These are phyloP conservation scores for Solanum megistacrolobum DNA, from an alignment of 257 asterid species.

Conservation along the genomic window DNA sequence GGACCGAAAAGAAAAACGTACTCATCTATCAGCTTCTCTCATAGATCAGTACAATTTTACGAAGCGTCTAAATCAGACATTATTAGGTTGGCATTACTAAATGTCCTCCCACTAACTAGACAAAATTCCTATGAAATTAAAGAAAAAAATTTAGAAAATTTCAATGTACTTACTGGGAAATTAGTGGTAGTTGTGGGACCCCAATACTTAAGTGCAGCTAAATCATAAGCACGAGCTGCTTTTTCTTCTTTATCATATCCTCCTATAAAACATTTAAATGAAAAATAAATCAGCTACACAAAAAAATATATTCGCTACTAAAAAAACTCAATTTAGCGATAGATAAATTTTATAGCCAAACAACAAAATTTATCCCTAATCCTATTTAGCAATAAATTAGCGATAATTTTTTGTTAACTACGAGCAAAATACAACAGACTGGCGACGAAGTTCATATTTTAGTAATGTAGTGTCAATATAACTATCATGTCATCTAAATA, in stretches of 20 bases:
- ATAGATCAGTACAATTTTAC: too few relatives aligned
- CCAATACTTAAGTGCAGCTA: conserved; percentile 92
- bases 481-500: too few relatives aligned
- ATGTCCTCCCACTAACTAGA: not conserved
- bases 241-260: conserved; percentile 96
- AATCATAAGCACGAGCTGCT: conserved; percentile 88
- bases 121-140: not conserved
- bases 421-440: not conserved
- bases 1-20: not conserved
- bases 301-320: not conserved
- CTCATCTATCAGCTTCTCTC: not conserved
- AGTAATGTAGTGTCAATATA: too few relatives aligned
- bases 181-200: conserved; percentile 87
- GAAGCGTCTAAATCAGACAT: too few relatives aligned
- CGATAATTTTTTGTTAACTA: too few relatives aligned
- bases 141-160: not conserved
- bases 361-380: too few relatives aligned
- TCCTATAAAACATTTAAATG: conserved; percentile 17
- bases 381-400: rapidly evolving
- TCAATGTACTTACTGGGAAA: conserved; percentile 49
- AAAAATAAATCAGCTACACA: not conserved
- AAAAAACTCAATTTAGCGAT: rapidly evolving
- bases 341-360: not conserved
- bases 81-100: too few relatives aligned
- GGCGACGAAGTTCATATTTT: too few relatives aligned